Evolutionary conservation across 2,329 filamentous ascomycete species (phyloP).

Genomic region (Fusarium mangiferae): DNA sequence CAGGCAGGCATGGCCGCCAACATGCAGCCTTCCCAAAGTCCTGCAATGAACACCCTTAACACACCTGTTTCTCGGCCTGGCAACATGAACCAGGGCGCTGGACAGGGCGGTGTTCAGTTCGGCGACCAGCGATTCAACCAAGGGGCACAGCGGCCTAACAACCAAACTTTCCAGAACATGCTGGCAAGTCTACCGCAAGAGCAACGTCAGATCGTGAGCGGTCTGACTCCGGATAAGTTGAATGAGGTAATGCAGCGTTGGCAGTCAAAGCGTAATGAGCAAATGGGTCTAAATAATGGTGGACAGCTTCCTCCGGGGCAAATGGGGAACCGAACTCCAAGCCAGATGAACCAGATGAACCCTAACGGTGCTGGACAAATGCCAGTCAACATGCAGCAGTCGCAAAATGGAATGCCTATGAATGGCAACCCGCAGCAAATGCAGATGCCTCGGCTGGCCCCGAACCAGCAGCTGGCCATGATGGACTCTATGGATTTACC

Average conservation of each 20-base stretch:
- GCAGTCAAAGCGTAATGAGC: slow-evolving; percentile 53
- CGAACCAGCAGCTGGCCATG: slow-evolving; percentile 49
- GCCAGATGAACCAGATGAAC: slow-evolving; percentile 48
- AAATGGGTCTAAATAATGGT: slow-evolving; percentile 48
- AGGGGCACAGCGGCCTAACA: slow-evolving; percentile 58
- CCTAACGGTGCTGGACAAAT: slow-evolving; percentile 46
- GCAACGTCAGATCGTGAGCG: slow-evolving; percentile 56
- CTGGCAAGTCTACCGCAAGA: slow-evolving; percentile 58
- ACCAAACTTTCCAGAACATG: slow-evolving; percentile 55
- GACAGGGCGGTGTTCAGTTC: slow-evolving; percentile 59
- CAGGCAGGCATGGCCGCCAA: slow-evolving; percentile 63
- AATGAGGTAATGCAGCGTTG: slow-evolving; percentile 63
- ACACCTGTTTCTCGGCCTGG: slow-evolving; percentile 60
- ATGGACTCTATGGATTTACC: slow-evolving; percentile 64
- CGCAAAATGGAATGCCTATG: slow-evolving; percentile 42
- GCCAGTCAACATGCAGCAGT: slow-evolving; percentile 47
- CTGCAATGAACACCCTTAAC: slow-evolving; percentile 68
- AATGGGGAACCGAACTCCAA: slow-evolving; percentile 47
- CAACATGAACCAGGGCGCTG: slow-evolving; percentile 56
- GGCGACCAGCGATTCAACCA: slow-evolving; percentile 65
- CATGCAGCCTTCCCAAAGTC: slow-evolving; percentile 66
- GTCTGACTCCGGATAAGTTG: slow-evolving; percentile 60
- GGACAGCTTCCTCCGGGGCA: slow-evolving; percentile 46
- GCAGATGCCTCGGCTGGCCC: slow-evolving; percentile 43
- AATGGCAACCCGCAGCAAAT: slow-evolving; percentile 45